Base-by-base conservation (phyloP, 2,329 filamentous ascomycete genomes). In the Alternaria incomplexa region DNA sequence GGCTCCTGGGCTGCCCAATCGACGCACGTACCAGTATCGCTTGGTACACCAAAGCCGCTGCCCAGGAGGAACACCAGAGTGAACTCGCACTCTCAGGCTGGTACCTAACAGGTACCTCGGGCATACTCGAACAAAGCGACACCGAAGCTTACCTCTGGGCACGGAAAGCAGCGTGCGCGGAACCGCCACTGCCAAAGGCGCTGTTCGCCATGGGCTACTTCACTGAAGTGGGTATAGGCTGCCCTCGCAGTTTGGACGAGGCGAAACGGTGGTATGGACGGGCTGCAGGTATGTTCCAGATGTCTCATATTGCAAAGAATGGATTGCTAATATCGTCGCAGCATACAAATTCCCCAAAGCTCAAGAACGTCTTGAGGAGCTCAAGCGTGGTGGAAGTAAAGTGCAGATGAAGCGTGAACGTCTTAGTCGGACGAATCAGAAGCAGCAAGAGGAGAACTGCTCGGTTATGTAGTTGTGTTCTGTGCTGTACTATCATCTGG, bases 181-280 rank as follows among this genome's bases (percentile, higher is more conserved):
- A 95, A 50, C 83, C 82, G 12, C 83, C 83, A 3, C 82, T 97
- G 40, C 90, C 93, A 8, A 99, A 98, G 84, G 96, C 96, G 0
- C 92, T 98, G 82, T 98, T 97, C 81, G 96, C 95, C 0, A 97
- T 99, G 91, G 96, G 96, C 0, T 97, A 98, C 81, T 97, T 97
- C 77, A 96, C 93, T 1, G 96, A 99, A 81, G 90, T 96, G 52
- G 96, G 96, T 12, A 98, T 99, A 71, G 96, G 96, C 28, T 90
- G 93, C 67, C 85, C 90, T 15, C 89, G 91, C 9, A 96, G 95
- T 78, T 74, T 97, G 72, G 96, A 99, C 74, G 96, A 98, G 81
- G 96, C 95, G 22, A 97, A 97, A 85, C 88, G 93, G 72, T 99
- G 96, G 96, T 99, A 99, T 82, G 97, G 94, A 87, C 87, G 95